These are phyloP conservation scores for Nymphaea thermarum DNA, from an alignment of 164 flowering plant genomes.

Conservation along the genomic window DNA sequence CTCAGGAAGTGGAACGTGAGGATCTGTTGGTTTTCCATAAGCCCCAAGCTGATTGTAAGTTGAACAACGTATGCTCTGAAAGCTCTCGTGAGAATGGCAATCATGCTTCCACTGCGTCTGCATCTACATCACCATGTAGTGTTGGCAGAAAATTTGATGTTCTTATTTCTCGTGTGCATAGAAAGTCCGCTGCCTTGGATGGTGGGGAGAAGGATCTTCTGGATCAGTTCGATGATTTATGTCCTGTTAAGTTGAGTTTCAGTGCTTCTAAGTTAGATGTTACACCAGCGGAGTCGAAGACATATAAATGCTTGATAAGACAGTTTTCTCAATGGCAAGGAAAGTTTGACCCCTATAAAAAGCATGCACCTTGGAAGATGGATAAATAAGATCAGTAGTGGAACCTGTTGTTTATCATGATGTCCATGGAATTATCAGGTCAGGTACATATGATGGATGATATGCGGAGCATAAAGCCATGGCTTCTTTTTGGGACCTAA, in stretches of 20 bases:
- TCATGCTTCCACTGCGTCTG: neutral
- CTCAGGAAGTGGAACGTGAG: slow-evolving; percentile 11
- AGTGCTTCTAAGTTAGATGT: slow-evolving; percentile 15
- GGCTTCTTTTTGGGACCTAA: too few species aligned
- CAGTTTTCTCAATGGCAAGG: slow-evolving; percentile 38
- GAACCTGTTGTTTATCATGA: neutral
- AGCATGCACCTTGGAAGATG: neutral
- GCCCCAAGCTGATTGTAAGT: slow-evolving; percentile 3
- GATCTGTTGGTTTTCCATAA: slow-evolving; percentile 2
- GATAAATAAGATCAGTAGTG: neutral
- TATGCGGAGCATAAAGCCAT: too few species aligned
- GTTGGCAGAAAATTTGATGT: slow-evolving; percentile 9
- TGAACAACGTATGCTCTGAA: neutral
- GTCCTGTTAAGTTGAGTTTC: slow-evolving; percentile 50
- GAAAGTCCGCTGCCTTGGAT: slow-evolving; percentile 8
- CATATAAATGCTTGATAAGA: slow-evolving; percentile 26
- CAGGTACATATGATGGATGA: neutral
- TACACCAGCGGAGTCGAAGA: slow-evolving; percentile 22
- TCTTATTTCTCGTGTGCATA: slow-evolving; percentile 20
- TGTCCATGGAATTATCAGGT: neutral
- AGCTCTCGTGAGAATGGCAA: neutral
- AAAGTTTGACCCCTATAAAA: slow-evolving; percentile 16
- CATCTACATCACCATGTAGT: neutral
- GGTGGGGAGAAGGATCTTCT: slow-evolving; percentile 12
- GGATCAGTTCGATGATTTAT: slow-evolving; percentile 49